Base-by-base conservation (phyloP, 768 basidiomycete genomes). In the Xerocomus potaroensis region DNA sequence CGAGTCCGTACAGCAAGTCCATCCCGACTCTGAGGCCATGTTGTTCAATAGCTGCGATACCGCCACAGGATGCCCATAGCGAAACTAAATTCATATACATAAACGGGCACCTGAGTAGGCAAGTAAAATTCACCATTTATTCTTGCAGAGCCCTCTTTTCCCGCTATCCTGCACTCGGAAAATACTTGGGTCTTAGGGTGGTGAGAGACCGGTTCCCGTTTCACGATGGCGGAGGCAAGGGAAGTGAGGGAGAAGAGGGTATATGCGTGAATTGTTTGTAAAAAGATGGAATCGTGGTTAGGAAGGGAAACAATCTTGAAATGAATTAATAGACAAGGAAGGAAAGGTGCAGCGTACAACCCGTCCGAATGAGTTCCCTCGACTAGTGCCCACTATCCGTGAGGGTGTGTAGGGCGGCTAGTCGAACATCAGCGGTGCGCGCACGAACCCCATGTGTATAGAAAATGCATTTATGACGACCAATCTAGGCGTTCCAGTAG, bases 151-250 rank as follows among this genome's bases (percentile, higher is more conserved):
- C 50, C 55, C 9, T 41, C 54, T 24, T 38, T 56, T 14, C 74
- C 41, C 55, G 43, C 61, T 7, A 85, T 41, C 0, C 85, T 88
- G 50, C 85, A 86, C 6, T 63, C 62, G 0, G 84, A 80, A 65
- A 88, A 91, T 0, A 85, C 68, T 39, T 78, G 81, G 48, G 82
- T 74, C 68, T 83, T 86, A 3, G 88, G 87, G 43, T 79, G 83
- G 21, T 84, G 73, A 32, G 87, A 89, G 0, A 84, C 78, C 0
- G 82, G 76, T 56, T 91, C 87, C 12, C 84, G 77, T 55, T 87
- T 87, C 0, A 83, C 77, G 1, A 78, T 68, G 5, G 77, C 75
- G 53, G 80, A 84, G 32, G 87, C 67, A 5, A 89, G 75, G 60
- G 83, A 89, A 0, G 79, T 81, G 5, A 89, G 70, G 11, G 78